Conservation (phyloP, 179 eudicot species). For the Amaranthus tricolor region DNA sequence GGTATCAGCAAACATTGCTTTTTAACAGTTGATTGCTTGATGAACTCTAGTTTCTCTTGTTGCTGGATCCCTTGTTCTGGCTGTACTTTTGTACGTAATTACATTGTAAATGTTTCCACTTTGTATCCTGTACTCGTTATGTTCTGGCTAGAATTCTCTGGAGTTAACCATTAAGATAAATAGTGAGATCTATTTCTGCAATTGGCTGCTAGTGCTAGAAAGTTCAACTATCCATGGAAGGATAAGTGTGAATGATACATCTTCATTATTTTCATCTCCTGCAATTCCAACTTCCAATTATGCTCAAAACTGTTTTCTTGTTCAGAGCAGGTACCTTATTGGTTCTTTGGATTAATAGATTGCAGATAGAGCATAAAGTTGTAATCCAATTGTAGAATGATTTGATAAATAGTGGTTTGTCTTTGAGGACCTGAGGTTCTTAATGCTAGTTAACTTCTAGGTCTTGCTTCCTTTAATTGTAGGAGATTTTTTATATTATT, state of each 20-base stretch:
- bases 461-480: too few species aligned
- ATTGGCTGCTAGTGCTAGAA: neutral
- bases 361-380: neutral
- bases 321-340: neutral
- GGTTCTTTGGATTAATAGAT: neutral
- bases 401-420: neutral
- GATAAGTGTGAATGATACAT: neutral
- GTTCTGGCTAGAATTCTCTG: neutral
- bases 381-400: neutral
- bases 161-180: neutral
- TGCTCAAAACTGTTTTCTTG: neutral
- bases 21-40: neutral
- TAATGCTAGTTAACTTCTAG: too few species aligned
- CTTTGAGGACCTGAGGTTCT: too few species aligned
- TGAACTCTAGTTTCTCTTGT: neutral
- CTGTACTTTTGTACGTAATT: neutral
- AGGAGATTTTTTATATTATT: neutral
- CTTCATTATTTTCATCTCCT: neutral
- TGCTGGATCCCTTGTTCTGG: neutral
- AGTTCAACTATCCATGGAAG: neutral
- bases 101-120: neutral
- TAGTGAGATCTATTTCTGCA: neutral
- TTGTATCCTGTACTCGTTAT: neutral
- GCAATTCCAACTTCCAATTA: neutral
- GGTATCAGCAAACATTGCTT: slow-evolving; percentile 36